These are phyloP conservation scores for Russula vinacea DNA, from an alignment of 768 basidiomycete species.

Conservation along the genomic window DNA sequence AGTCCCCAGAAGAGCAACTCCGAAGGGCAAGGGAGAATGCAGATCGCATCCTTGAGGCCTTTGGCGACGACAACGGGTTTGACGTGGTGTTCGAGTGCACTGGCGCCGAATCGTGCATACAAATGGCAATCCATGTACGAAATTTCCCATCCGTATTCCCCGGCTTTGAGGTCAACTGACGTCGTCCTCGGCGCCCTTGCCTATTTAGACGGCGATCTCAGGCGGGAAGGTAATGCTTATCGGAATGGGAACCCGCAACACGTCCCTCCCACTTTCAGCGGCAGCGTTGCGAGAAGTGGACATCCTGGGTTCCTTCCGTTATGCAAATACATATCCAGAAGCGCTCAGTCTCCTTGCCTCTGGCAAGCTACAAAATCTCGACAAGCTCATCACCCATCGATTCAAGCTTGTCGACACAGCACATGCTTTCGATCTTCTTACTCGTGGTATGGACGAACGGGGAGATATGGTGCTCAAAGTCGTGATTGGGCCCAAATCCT, in stretches of 20 bases:
- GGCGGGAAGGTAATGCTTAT: constrained; percentile 92
- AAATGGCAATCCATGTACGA: constrained; percentile 85
- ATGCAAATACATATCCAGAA: constrained; percentile 86
- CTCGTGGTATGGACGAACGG: constrained; percentile 69
- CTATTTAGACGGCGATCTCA: constrained; percentile 63
- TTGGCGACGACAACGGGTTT: constrained; percentile 71
- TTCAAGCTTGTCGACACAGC: constrained; percentile 61
- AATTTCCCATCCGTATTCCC: constrained; percentile 31
- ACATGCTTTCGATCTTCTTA: constrained; percentile 79
- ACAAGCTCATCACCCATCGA: constrained; percentile 78
- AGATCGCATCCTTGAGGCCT: constrained; percentile 49
- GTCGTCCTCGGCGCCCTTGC: constrained; percentile 25
- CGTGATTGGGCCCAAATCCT: constrained; percentile 54
- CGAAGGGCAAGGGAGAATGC: constrained; percentile 59
- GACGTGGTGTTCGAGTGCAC: constrained; percentile 95
- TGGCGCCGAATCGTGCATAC: constrained; percentile 88
- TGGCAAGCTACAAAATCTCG: constrained; percentile 60
- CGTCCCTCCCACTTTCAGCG: constrained; percentile 75
- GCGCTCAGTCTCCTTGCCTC: constrained; percentile 68
- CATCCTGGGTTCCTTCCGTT: constrained; percentile 87
- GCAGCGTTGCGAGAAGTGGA: constrained; percentile 90
- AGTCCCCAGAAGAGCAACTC: constrained; percentile 55
- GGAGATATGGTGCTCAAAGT: constrained; percentile 88
- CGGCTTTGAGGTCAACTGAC: constrained; percentile 12
- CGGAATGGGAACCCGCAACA: constrained; percentile 90